phyloP scores from a whole-genome alignment of 2,329 filamentous ascomycete species.

The Fusarium circinatum region DNA sequence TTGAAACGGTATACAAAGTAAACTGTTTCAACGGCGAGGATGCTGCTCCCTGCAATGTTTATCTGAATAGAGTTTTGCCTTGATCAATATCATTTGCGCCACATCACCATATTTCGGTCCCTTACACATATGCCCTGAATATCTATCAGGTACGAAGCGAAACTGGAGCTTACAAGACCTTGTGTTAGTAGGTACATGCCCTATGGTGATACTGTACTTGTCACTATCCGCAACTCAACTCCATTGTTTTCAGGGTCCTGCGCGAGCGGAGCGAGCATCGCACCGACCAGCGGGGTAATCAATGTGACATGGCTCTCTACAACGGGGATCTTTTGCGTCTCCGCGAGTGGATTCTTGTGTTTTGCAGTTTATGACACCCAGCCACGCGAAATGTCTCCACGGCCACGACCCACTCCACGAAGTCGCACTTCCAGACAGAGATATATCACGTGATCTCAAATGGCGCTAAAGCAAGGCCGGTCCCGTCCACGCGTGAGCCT shows the following conservation, averaged over 20 bases:
- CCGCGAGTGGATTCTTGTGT: slow-evolving; percentile 34
- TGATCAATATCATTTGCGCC: slow-evolving; percentile 15
- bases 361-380: slow-evolving; percentile 27
- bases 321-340: slow-evolving; percentile 29
- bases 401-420: neutral
- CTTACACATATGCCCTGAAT: slow-evolving; percentile 4
- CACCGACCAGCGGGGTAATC: slow-evolving; percentile 37
- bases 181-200: slow-evolving; percentile 1
- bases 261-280: slow-evolving; percentile 21
- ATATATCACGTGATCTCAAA: slow-evolving; percentile 25
- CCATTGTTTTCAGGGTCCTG: slow-evolving; percentile 30
- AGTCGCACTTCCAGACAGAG: neutral
- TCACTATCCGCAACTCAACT: slow-evolving; percentile 12
- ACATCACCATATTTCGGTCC: slow-evolving; percentile 13
- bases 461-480: slow-evolving; percentile 28
- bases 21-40: slow-evolving; percentile 4
- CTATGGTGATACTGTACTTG: slow-evolving; percentile 28
- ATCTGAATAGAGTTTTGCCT: slow-evolving; percentile 15
- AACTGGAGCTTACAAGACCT: slow-evolving; percentile 10
- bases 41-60: neutral
- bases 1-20: slow-evolving; percentile 11
- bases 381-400: slow-evolving; percentile 17
- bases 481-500: slow-evolving; percentile 36
- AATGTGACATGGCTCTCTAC: slow-evolving; percentile 28
- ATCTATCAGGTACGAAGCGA: neutral